These are phyloP conservation scores for Dictyostelium intermedium DNA, from an alignment of 78 protist genomes.

Conservation along the genomic window DNA sequence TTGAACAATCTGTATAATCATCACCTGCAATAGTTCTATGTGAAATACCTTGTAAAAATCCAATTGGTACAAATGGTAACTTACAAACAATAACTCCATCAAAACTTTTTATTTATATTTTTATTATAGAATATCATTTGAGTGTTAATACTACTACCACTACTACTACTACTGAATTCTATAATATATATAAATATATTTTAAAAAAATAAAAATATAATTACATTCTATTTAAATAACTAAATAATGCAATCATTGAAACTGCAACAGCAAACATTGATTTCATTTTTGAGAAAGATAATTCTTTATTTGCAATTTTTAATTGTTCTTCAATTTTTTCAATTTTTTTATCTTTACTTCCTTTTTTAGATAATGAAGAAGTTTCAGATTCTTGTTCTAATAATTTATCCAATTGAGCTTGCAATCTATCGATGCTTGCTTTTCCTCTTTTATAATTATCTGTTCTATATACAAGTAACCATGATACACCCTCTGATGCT, in stretches of 20 bases:
- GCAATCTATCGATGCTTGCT: slow-evolving; percentile 14
- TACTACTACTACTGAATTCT: too few relatives aligned
- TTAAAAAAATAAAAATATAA: not conserved
- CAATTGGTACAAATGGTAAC: slow-evolving; percentile 87
- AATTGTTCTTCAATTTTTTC: slow-evolving; percentile 68
- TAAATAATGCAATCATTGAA: slow-evolving; percentile 70
- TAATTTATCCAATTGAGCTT: slow-evolving; percentile 43
- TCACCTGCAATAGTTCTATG: slow-evolving; percentile 81
- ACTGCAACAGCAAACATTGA: slow-evolving; percentile 78
- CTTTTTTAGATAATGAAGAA: slow-evolving; percentile 3
- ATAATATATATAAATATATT: too few relatives aligned
- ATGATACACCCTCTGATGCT: slow-evolving; percentile 75
- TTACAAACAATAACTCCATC: slow-evolving; percentile 83
- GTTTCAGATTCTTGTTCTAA: slow-evolving; percentile 23
- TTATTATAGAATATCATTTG: too few relatives aligned
- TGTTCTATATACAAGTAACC: slow-evolving; percentile 77
- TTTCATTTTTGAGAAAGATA: slow-evolving; percentile 58
- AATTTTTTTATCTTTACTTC: slow-evolving; percentile 32
- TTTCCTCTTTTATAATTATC: slow-evolving; percentile 60
- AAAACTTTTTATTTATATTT: slow-evolving; percentile 46
- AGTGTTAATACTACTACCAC: not conserved
- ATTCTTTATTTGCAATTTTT: slow-evolving; percentile 60
- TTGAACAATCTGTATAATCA: slow-evolving; percentile 83
- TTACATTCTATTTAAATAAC: slow-evolving; percentile 68
- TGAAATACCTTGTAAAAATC: slow-evolving; percentile 69